Evolutionary conservation across 192 early-diverging fungal species (phyloP), one percentile per base, ranked within the genome.

Genomic region (Backusella circina): DNA sequence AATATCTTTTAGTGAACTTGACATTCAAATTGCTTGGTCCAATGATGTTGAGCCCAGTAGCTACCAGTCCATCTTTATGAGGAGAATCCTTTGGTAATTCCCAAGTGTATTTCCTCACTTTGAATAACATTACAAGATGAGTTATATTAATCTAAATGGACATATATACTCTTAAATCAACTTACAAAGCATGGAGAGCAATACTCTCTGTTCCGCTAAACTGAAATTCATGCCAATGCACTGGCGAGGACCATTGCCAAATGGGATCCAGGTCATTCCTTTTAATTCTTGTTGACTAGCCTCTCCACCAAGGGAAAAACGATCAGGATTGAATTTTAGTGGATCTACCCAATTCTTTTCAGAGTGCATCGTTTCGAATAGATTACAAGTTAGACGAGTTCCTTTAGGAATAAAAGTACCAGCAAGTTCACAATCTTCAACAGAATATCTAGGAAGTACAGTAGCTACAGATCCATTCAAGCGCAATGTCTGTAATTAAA

Each of bases 211-310:
- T 54, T 86, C 88, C 16, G 85, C 77, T 64, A 91, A 72, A 9
- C 85, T 84, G 70, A 91, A 90, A 70, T 87, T 85, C 82, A 84
- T 74, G 15, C 88, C 88, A 50, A 90, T 84, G 81, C 90, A 91
- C 70, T 87, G 78, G 51, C 86, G 84, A 38, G 73, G 72, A 28
- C 88, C 90, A 28, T 77, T 78, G 75, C 88, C 80, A 50, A 91
- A 91, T 7, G 90, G 85, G 8, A 86, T 79, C 86, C 86, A 90
- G 7, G 81, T 36, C 64, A 83, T 76, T 10, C 78, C 76, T 47
- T 47, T 47, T 1, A 47, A 47, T 1, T 7, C 69, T 26, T 82
- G 81, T 54, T 84, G 61, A 15, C 70, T 83, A 13, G 35, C 33
- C 50, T 78, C 77, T 26, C 77, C 77, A 13, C 47, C 71, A 4